A percentile compares a stretch with the other conserved stretches of the same genome.
Evolutionary conservation across 78 protist genomes (phyloP).

Genomic region (Dictyostelium capitatum): DNA sequence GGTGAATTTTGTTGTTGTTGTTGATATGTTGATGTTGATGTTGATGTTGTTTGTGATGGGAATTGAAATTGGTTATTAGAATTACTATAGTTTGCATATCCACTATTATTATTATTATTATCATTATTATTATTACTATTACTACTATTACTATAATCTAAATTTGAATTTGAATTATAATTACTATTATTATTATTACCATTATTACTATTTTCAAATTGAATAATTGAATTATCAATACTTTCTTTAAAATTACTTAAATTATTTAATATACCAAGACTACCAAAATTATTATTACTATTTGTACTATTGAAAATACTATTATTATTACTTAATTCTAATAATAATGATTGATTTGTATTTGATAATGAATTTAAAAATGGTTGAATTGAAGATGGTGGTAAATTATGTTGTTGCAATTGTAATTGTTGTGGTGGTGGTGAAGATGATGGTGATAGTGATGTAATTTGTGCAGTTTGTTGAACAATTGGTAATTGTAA

Average conservation of each 20-base stretch:
- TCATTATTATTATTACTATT: slow-evolving; percentile 24
- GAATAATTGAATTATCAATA: not conserved
- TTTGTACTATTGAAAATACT: not conserved
- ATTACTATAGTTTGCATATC: not conserved
- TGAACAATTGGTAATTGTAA: no score
- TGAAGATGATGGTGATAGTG: no score
- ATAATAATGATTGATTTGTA: no score
- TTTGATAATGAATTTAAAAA: no score
- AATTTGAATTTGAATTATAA: not conserved
- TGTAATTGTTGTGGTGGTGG: no score
- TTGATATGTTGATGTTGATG: not conserved
- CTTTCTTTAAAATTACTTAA: not conserved
- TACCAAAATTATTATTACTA: not conserved
- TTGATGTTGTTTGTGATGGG: not conserved
- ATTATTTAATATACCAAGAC: not conserved
- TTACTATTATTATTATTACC: not conserved
- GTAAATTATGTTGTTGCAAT: no score
- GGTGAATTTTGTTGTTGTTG: not conserved
- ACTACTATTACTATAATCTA: not conserved
- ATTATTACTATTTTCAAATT: not conserved
- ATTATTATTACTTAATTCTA: not conserved
- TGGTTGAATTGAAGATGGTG: no score
- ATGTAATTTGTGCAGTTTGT: no score
- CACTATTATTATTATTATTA: slow-evolving; percentile 10
- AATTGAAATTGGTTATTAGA: not conserved